Evolutionary conservation across 495 filamentous ascomycete genomes (phyloP).

Genomic region (Penicillium coprophilum): DNA sequence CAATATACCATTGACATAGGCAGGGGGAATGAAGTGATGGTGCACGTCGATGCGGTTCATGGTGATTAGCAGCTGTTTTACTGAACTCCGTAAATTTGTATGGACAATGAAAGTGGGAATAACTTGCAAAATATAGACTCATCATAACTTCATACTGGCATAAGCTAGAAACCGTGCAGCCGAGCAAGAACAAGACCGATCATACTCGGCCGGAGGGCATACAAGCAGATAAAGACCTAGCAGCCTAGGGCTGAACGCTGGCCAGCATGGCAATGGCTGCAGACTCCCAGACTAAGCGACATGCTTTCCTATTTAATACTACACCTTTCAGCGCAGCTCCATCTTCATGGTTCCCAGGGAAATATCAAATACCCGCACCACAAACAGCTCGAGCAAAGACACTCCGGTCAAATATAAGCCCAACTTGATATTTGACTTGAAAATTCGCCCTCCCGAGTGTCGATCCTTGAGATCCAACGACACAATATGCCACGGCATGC

Average conservation of each 20-base stretch:
- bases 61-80: not conserved
- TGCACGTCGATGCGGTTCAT: not conserved
- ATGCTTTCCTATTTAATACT: not conserved
- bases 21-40: not conserved
- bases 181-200: not conserved
- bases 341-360: not conserved
- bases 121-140: not conserved
- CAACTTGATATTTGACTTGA: no score
- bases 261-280: no score
- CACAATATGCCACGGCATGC: no score
- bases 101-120: not conserved
- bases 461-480: no score
- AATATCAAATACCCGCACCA: no score
- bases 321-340: not conserved
- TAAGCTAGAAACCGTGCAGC: not conserved
- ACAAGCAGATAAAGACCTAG: not conserved
- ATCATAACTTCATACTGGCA: not conserved
- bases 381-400: no score
- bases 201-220: not conserved
- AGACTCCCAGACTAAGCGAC: no score
- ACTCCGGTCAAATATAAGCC: no score
- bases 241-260: no score
- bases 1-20: conserved; percentile 21
- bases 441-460: no score
- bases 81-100: not conserved